Evolutionary conservation across 2,329 filamentous ascomycete species (phyloP).

Genomic region (Orbilia javanica): DNA sequence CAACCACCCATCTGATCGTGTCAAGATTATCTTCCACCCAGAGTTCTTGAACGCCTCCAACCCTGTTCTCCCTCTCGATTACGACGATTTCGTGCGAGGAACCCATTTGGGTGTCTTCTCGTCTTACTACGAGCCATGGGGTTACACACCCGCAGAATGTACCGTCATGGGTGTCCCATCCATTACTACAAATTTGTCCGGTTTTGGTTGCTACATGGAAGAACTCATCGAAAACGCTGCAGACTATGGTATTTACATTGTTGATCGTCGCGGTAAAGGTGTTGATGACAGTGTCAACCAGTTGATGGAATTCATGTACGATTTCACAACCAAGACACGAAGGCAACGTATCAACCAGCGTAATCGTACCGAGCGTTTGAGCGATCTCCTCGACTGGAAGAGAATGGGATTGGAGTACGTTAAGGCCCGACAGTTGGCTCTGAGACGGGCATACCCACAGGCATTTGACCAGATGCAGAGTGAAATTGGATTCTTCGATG

Average conservation of each 20-base stretch:
- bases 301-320: constrained; percentile 89
- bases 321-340: constrained; percentile 92
- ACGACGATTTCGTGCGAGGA: constrained; percentile 97
- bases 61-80: constrained; percentile 93
- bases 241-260: constrained; percentile 99
- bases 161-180: constrained; percentile 99
- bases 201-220: constrained; percentile 99
- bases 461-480: constrained; percentile 78
- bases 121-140: constrained; percentile 99
- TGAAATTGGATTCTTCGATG: constrained; percentile 90
- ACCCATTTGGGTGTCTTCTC: constrained; percentile 96
- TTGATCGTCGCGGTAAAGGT: constrained; percentile 93
- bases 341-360: constrained; percentile 98
- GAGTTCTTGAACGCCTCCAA: constrained; percentile 97
- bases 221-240: constrained; percentile 97
- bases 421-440: constrained; percentile 92
- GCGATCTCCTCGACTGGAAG: constrained; percentile 98
- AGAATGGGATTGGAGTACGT: constrained; percentile 99
- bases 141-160: constrained; percentile 97
- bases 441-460: constrained; percentile 88
- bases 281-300: constrained; percentile 98
- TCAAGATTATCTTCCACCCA: constrained; percentile 98
- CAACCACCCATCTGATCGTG: constrained; percentile 92
- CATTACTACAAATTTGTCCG: constrained; percentile 97
- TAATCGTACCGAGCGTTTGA: constrained; percentile 93